Base-by-base conservation (phyloP, 768 basidiomycete species). In the Tricholoma terreum region DNA sequence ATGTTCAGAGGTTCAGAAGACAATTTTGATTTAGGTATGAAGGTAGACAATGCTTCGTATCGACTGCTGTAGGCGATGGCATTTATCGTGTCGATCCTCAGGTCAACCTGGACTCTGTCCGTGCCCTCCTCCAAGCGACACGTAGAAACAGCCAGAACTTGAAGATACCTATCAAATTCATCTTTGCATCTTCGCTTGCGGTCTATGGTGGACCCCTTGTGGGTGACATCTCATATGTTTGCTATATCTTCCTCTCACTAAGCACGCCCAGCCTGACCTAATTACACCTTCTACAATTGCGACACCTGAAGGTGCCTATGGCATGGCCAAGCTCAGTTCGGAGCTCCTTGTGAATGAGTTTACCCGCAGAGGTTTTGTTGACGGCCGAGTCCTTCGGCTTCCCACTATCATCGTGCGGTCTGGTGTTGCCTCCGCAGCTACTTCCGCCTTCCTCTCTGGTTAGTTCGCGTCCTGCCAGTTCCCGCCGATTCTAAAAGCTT, bases 1-100 rank as follows among this genome's bases (percentile, higher is more conserved):
- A 84, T 86, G 84, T 84, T 82, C 22, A 79, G 83, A 14, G 82
- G 82, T 34, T 77, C 82, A 14, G 84, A 86, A 65, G 80, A 82
- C 57, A 77, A 83, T 59, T 84, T 86, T 65, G 80, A 82, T 40
- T 64, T 84, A 1, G 83, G 82, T n/a, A 56, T 80, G 22, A 76
- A 79, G 70, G 79, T 76, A 38, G 24, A 27, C 24, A 27, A 27
- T 27, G 24, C 24, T 27, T 27, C 9, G 19, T 24, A 27, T 19
- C 51, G 24, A 48, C 19, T 5, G 30, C 35, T 31, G 53, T 22
- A 49, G 6, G 24, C n/a, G 10, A 24, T 31, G 24, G 50, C 15
- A 30, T 10, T 1, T 19, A 17, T 15, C 31, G 24, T n/a, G 27
- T 36, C 6, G 43, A n/a, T 22, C 67, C 64, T 53, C 27, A 80